Evolutionary conservation across 208 protist species (phyloP), one percentile per base, ranked within the genome.

Genomic region (Leishmania gerbilli): DNA sequence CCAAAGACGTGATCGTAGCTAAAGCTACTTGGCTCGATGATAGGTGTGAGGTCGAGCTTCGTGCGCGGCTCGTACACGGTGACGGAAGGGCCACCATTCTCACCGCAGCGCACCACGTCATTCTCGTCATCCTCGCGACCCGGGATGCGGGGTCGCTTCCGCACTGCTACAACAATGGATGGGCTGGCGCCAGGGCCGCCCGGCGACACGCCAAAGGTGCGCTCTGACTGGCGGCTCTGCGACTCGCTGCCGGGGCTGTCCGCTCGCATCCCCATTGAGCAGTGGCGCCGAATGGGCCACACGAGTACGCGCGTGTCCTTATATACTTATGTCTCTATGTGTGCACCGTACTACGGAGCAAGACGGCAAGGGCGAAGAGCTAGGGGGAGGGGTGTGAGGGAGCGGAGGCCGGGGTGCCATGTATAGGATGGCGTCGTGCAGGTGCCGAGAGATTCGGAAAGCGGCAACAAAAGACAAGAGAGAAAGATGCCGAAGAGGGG

Each of bases 1-100:
- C 88, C 90, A 82, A 97, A 96, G 49, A 96, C 93, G 76, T 89
- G 76, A 74, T 97, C 93, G 84, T 96, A 96, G 71, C 77, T 92
- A 77, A 96, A 97, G 37, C 80, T 80, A 31, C 80, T 87, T 15
- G 92, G 85, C 71, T 99, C 97, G 60, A 98, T 98, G 65, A 98
- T 92, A 74, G 98, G 97, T 0, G 90, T 97, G 51, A 99, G 80
- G 87, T 99, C 98, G 3, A 99, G 85, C 67, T 95, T 94, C 47
- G 87, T 90, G 85, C 95, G 97, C 0, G 93, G 94, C 84, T 97
- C 94, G 77, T 92, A 92, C 15, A 98, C 91, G 7, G 79, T 84
- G 78, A 83, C 83, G 34, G 76, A 77, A 31, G 79, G 24, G 15
- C 68, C 74, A 71, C 81, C 78, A 31, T 81, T 75, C 68, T 84